These are phyloP conservation scores for Pholiota molesta DNA, from an alignment of 768 basidiomycete species.

Conservation along the genomic window DNA sequence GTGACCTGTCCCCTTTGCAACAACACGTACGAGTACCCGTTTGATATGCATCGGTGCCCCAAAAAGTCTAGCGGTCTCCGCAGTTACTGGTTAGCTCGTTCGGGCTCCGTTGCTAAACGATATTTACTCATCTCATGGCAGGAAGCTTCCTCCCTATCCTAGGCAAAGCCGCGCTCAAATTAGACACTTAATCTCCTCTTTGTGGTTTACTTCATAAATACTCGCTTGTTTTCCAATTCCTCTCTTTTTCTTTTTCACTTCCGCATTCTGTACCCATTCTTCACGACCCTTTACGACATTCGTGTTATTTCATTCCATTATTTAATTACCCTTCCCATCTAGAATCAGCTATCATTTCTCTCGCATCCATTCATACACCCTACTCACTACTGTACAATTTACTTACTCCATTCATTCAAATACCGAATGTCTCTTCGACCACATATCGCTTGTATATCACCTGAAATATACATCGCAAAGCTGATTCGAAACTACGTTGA, in stretches of 20 bases:
- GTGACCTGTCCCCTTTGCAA: slow-evolving; percentile 28
- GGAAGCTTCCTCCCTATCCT: not conserved
- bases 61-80: not conserved
- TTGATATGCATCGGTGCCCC: slow-evolving; percentile 26
- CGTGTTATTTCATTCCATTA: not conserved
- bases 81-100: not conserved
- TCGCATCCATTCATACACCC: not conserved
- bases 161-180: not conserved
- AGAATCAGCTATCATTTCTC: not conserved
- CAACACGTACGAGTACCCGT: slow-evolving; percentile 20
- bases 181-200: not conserved
- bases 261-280: not conserved
- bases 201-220: not conserved
- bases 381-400: not conserved
- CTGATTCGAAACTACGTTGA: no score
- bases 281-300: not conserved
- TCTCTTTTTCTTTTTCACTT: not conserved
- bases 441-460: not conserved
- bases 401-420: not conserved
- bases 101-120: no score
- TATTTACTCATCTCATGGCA: no score
- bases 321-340: not conserved
- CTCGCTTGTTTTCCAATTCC: not conserved
- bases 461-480: not conserved
- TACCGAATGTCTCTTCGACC: not conserved